These are phyloP conservation scores for Eucalyptus victrix DNA, from an alignment of 345 rosid species.

Conservation along the genomic window DNA sequence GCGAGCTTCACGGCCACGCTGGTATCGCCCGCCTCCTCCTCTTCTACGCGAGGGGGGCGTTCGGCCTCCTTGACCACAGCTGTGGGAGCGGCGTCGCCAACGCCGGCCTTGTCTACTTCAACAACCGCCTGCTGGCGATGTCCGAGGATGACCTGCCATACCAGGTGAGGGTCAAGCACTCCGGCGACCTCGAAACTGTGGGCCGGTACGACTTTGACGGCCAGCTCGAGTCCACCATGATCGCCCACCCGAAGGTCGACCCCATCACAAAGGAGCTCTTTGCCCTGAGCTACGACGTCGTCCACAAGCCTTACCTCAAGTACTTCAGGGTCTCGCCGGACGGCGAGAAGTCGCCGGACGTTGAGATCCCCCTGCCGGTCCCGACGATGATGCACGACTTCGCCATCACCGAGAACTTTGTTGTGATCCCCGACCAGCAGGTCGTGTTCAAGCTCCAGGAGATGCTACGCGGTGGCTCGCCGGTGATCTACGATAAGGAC, in stretches of 20 bases:
- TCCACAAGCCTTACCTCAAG: conserved; percentile 61
- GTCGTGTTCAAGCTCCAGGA: conserved; percentile 84
- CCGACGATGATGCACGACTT: conserved; percentile 97
- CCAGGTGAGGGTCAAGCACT: conserved; percentile 43
- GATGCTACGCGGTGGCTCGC: conserved; percentile 83
- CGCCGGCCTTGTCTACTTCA: conserved; percentile 85
- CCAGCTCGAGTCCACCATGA: conserved; percentile 59
- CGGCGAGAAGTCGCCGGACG: conserved; percentile 69
- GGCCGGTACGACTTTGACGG: conserved; percentile 53
- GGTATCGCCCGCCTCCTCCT: conserved; percentile 67
- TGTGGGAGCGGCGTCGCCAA: conserved; percentile 84
- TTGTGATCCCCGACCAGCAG: conserved; percentile 84
- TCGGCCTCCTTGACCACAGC: conserved; percentile 49
- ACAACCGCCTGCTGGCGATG: conserved; percentile 74
- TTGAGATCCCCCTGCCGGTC: conserved; percentile 51
- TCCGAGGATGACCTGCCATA: conserved; percentile 92
- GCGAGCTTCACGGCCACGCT: conserved; percentile 85
- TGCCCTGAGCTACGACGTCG: conserved; percentile 72
- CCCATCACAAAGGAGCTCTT: conserved; percentile 56
- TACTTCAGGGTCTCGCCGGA: conserved; percentile 55
- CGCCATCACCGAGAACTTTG: conserved; percentile 79
- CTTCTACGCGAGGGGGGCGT: conserved; percentile 57
- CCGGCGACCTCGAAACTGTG: conserved; percentile 66
- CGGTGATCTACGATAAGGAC: conserved; percentile 63
- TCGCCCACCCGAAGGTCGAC: conserved; percentile 88